phyloP scores from a whole-genome alignment of 768 basidiomycete genomes.

The Mycena vitilis region DNA sequence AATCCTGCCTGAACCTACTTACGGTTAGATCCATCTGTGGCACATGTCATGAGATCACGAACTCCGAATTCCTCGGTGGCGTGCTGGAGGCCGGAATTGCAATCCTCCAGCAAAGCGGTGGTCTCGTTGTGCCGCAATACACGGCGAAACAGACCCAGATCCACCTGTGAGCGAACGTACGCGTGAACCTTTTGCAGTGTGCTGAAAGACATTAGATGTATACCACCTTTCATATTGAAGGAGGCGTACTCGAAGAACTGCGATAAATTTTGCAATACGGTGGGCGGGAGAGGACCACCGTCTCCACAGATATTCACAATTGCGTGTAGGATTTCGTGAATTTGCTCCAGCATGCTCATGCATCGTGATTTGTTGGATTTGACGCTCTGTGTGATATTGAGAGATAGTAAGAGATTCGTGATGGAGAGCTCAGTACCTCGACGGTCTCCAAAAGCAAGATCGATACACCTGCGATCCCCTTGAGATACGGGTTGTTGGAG shows the following conservation, averaged over 20 bases:
- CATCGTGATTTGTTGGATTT: slow-evolving; percentile 1
- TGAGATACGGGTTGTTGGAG: background rate
- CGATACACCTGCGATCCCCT: background rate
- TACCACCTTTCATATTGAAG: background rate
- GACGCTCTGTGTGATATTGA: background rate
- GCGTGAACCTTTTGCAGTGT: slow-evolving; percentile 5
- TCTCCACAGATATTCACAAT: background rate
- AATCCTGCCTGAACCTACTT: background rate
- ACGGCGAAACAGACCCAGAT: slow-evolving; percentile 6
- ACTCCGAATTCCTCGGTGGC: slow-evolving; percentile 22
- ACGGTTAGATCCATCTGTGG: background rate
- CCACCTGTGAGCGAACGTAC: slow-evolving; percentile 1
- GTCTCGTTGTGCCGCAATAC: slow-evolving; percentile 24
- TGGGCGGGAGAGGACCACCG: background rate
- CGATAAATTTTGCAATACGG: slow-evolving; percentile 3
- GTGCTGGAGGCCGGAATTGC: slow-evolving; percentile 19
- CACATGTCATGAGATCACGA: background rate
- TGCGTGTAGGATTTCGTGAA: slow-evolving; percentile 3
- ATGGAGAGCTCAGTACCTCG: background rate
- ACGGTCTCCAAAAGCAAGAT: slow-evolving; percentile 7
- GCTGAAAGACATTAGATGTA: background rate
- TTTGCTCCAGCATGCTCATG: background rate
- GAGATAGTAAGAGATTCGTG: too few species aligned
- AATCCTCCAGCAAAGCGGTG: slow-evolving; percentile 18
- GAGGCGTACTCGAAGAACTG: background rate